Base-by-base conservation (phyloP, 176 grass and related monocot species). In the Rhynchospora breviuscula region DNA sequence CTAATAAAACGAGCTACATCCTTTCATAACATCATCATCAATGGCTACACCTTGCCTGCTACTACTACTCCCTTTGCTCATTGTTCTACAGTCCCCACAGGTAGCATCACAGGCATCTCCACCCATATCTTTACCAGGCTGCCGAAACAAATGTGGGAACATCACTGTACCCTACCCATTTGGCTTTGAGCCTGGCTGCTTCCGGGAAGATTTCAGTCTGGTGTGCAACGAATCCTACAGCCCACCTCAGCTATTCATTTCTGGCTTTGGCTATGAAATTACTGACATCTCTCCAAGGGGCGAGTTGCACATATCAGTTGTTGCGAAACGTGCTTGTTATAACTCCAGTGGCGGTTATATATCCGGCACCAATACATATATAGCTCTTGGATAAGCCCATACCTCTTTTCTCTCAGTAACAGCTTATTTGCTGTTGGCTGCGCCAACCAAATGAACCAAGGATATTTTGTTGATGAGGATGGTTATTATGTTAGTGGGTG, bases 111-210 rank as follows among this genome's bases (percentile, higher is more conserved):
- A 0, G 0, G 2, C 29, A 19, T 29, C 86, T 3, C 0, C 22
- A 40, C 72, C 71, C 2, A 19, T 82, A 10, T 67, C 89, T 0
- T 85, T 43, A 8, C 85, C 79, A 9, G 88, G 85, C 17, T 95
- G 90, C 67, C 66, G 6, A 7, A 80, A 80, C 60, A 92, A 33
- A 48, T 90, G 90, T 59, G 93, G 89, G 17, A 59, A 88, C 76
- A 64, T 88, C 44, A 86, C 29, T 61, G 0, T 96, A 8, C 88
- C 89, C 4, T 92, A 92, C 83, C 93, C 90, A 0, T 92, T 91
- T 18, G 93, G 88, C 74, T 87, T 95, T 17, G 79, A 84, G 44
- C 53, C 75, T 5, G 3, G 51, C 18, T 95, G 90, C 84, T 87
- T 46, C 75, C 59, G 82, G 8, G 67, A 79, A 15, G 57, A 45